Conservation (phyloP, 106 monocot genomes). For the Dioscorea zingiberensis region DNA sequence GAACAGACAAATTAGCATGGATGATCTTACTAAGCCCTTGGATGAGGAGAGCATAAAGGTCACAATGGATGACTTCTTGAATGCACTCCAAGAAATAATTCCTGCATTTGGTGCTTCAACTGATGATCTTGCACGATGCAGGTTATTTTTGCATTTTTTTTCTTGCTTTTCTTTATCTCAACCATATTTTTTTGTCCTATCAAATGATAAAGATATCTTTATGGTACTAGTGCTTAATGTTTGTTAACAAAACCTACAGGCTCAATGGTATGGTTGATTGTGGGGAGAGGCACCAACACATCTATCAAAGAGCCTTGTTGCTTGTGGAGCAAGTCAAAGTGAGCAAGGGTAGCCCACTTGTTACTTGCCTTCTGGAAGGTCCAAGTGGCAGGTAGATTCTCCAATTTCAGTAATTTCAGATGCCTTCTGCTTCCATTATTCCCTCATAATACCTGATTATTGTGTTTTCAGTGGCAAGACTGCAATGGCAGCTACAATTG, state of each 20-base stretch:
- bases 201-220: background rate
- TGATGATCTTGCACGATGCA: slow-evolving; percentile 87
- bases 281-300: slow-evolving; percentile 68
- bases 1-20: slow-evolving; percentile 89
- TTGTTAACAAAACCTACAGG: slow-evolving; percentile 25
- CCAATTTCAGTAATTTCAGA: background rate
- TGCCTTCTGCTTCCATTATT: background rate
- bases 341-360: slow-evolving; percentile 87
- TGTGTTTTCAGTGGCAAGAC: slow-evolving; percentile 77
- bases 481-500: slow-evolving; percentile 81
- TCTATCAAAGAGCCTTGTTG: slow-evolving; percentile 75
- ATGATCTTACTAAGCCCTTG: slow-evolving; percentile 91
- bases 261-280: slow-evolving; percentile 92
- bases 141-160: slow-evolving; percentile 27
- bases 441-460: background rate
- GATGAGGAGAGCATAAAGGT: slow-evolving; percentile 95
- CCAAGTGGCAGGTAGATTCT: slow-evolving; percentile 67
- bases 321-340: slow-evolving; percentile 94
- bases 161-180: background rate
- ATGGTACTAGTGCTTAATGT: too few relatives aligned
- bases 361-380: slow-evolving; percentile 96
- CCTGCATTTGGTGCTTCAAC: slow-evolving; percentile 98
- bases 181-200: background rate
- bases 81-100: slow-evolving; percentile 71
- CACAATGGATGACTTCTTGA: slow-evolving; percentile 93